Percentiles rank a stretch among this genome's conserved stretches.
Conservation (phyloP, 2,329 filamentous ascomycete genomes). For the Tolypocladium ovalisporum region DNA sequence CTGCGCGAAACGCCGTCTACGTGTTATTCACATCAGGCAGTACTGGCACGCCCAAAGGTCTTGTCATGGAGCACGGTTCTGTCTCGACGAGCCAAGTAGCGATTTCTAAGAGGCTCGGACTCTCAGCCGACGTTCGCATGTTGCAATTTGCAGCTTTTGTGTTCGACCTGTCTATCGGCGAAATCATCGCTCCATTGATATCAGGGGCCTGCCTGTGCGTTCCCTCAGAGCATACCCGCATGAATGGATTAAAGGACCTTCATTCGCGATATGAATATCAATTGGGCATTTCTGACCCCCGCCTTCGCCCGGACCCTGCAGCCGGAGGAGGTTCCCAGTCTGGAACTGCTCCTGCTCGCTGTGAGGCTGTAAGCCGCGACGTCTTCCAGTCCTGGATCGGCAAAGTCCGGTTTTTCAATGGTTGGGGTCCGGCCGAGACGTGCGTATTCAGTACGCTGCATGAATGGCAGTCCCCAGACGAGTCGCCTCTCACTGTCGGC, state of each 20-base stretch:
- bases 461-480: neutral
- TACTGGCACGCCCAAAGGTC: conserved; percentile 3
- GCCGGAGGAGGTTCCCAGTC: conserved; percentile 1
- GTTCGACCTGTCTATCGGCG: neutral
- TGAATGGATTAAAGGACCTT: neutral
- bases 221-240: neutral
- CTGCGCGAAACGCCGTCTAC: neutral
- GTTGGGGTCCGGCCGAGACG: conserved; percentile 4
- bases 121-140: neutral
- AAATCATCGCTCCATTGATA: neutral
- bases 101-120: neutral
- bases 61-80: neutral
- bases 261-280: neutral
- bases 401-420: conserved; percentile 4
- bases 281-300: neutral
- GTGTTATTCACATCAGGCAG: conserved; percentile 3
- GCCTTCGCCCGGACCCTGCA: conserved; percentile 1
- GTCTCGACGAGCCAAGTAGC: neutral
- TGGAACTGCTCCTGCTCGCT: conserved; percentile 2
- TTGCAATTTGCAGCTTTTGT: neutral
- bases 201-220: neutral
- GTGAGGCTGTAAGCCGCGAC: conserved; percentile 3
- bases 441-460: neutral
- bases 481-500: conserved; percentile 2
- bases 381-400: conserved; percentile 3